phyloP scores from a whole-genome alignment of 169 alveolate genomes.

The Plasmodium gonderi region DNA sequence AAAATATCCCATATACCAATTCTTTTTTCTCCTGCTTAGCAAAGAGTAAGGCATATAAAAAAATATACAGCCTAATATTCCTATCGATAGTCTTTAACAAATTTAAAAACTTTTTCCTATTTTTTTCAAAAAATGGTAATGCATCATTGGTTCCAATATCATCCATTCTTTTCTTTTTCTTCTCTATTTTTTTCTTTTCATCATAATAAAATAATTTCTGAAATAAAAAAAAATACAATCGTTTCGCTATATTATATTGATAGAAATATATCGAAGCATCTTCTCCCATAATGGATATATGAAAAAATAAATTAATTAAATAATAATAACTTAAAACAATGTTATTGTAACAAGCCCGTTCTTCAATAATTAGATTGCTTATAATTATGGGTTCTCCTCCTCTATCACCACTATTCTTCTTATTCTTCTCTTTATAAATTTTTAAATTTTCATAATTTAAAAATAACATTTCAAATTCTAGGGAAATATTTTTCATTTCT shows the following conservation, averaged over 20 bases:
- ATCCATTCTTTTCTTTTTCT: background rate
- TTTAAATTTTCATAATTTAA: conserved; percentile 35
- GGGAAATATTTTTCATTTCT: conserved; percentile 51
- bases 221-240: conserved; percentile 68
- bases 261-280: conserved; percentile 60
- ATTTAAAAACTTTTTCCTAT: conserved; percentile 9
- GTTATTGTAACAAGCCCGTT: conserved; percentile 28
- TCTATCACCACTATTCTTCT: background rate
- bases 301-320: conserved; percentile 41
- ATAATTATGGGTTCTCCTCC: background rate
- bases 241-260: conserved; percentile 60
- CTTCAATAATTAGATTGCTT: conserved; percentile 15
- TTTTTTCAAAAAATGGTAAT: background rate
- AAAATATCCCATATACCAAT: conserved; percentile 31
- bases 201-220: conserved; percentile 39
- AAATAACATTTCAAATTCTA: conserved; percentile 50
- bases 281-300: conserved; percentile 37
- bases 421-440: conserved; percentile 3
- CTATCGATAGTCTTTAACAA: conserved; percentile 46
- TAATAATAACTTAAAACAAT: conserved; percentile 65
- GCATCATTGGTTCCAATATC: background rate
- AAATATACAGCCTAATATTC: conserved; percentile 61
- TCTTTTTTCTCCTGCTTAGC: conserved; percentile 19
- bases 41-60: conserved; percentile 69
- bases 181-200: background rate